These are phyloP conservation scores for Phialocephala sp. DNA, from an alignment of 2,329 filamentous ascomycete genomes.

Conservation along the genomic window DNA sequence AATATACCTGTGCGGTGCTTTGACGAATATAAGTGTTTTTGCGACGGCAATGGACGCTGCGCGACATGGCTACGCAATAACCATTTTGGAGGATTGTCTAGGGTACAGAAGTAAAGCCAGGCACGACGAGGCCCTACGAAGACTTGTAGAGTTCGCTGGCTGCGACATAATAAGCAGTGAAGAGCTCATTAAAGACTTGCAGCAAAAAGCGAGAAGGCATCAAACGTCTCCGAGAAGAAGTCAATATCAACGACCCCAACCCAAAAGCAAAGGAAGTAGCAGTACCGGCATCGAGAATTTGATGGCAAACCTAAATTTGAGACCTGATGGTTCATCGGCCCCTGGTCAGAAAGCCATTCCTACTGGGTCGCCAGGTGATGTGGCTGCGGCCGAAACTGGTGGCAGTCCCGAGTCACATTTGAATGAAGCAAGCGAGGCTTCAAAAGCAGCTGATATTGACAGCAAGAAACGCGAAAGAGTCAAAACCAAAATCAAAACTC, in stretches of 20 bases:
- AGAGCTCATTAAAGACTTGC: constrained; percentile 36
- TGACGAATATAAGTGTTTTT: constrained; percentile 87
- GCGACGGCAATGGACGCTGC: constrained; percentile 92
- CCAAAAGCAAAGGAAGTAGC: constrained; percentile 22
- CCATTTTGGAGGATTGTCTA: constrained; percentile 85
- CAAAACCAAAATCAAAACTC: constrained; percentile 40
- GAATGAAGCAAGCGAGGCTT: neutral
- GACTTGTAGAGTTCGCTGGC: constrained; percentile 41
- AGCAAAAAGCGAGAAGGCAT: constrained; percentile 31
- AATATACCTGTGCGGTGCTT: constrained; percentile 84
- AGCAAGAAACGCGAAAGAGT: constrained; percentile 39
- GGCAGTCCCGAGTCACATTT: constrained; percentile 20
- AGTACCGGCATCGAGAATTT: constrained; percentile 34
- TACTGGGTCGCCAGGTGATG: constrained; percentile 20
- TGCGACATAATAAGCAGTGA: constrained; percentile 41
- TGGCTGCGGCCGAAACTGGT: constrained; percentile 30
- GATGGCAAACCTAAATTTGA: constrained; percentile 40
- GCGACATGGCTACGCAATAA: constrained; percentile 85
- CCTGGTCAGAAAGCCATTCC: constrained; percentile 16
- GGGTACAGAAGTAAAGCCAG: constrained; percentile 75
- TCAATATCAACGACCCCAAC: constrained; percentile 19
- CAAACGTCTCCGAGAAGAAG: constrained; percentile 28
- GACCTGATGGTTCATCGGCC: constrained; percentile 21
- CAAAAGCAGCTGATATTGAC: constrained; percentile 25
- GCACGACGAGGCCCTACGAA: constrained; percentile 53